Base-by-base conservation (phyloP, 176 grass and related monocot species). In the Pharus latifolius region DNA sequence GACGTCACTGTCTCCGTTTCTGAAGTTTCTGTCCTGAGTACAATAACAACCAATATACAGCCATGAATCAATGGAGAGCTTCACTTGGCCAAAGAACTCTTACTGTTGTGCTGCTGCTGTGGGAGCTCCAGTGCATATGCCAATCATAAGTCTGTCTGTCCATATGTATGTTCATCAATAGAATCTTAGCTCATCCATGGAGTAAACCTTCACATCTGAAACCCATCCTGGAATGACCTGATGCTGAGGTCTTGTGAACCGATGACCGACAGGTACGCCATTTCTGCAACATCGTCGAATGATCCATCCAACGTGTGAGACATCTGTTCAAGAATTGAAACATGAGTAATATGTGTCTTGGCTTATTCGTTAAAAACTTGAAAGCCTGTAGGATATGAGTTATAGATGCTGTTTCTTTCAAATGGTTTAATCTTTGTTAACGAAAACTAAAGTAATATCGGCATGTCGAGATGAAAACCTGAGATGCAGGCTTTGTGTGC, bases 401-500 rank as follows among this genome's bases (percentile, higher is more conserved):
- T 1, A 7, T 12, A 4, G 10, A 60, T 10, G 7, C 7, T 60
- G 8, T 60, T 45, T 49, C 30, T n/a, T 6, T 31, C 59, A 35
- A 49, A 15, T 30, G 27, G 22, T 3, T 52, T 15, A n/a, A 74
- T 18, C 1, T 63, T 41, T 3, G 2, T 62, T 2, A 33, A 6
- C 41, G 10, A 42, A 14, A 44, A 10, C 18, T 27, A 3, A 23
- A 9, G 14, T 5, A 28, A 28, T 1, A 14, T 6, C 2, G 54
- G 5, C 17, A 58, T 30, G 35, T 32, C 20, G 49, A 24, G 20
- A 27, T 67, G 19, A 43, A 73, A 60, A 85, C 82, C 87, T 85
- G 77, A 82, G 77, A 57, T 24, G 49, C n/a, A 52, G 67, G 74
- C 17, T 86, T 65, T 70, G 56, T 64, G 19, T 75, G 69, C 51